These are phyloP conservation scores for Pseudofabraea citricarpa DNA, from an alignment of 2,329 filamentous ascomycete genomes.

Conservation along the genomic window DNA sequence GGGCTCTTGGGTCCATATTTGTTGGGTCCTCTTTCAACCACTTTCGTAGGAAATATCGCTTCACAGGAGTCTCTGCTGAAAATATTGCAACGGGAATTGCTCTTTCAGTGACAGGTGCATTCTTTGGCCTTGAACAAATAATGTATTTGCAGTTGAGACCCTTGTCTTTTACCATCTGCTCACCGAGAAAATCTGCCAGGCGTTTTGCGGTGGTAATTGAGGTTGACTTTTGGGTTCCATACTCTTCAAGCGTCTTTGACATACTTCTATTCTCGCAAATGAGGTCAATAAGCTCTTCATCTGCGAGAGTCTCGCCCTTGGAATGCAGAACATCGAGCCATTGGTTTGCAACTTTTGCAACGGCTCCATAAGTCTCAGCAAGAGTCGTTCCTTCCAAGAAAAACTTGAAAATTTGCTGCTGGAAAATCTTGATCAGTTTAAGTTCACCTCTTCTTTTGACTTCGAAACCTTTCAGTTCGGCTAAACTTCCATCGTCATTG, in stretches of 20 bases:
- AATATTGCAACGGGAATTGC: slow-evolving; percentile 96
- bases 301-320: slow-evolving; percentile 82
- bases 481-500: slow-evolving; percentile 93
- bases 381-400: slow-evolving; percentile 89
- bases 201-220: slow-evolving; percentile 98
- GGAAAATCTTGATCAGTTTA: slow-evolving; percentile 99
- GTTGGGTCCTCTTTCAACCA: slow-evolving; percentile 92
- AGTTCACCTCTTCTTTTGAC: slow-evolving; percentile 95
- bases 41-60: slow-evolving; percentile 84
- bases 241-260: slow-evolving; percentile 95
- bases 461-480: slow-evolving; percentile 95
- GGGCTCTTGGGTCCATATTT: slow-evolving; percentile 82
- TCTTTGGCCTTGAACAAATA: slow-evolving; percentile 81
- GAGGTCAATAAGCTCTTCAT: slow-evolving; percentile 97
- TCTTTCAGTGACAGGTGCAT: slow-evolving; percentile 89
- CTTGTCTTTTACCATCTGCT: slow-evolving; percentile 99
- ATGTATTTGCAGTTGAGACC: slow-evolving; percentile 99
- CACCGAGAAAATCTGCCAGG: slow-evolving; percentile 90
- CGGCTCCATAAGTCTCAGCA: slow-evolving; percentile 81
- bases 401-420: slow-evolving; percentile 99
- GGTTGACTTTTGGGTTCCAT: slow-evolving; percentile 91
- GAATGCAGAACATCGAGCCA: slow-evolving; percentile 95
- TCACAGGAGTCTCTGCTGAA: slow-evolving; percentile 83
- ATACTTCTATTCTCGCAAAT: slow-evolving; percentile 99
- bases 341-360: slow-evolving; percentile 90